These are phyloP conservation scores for Candolleomyces eurysporus DNA, from an alignment of 768 basidiomycete species.

Conservation along the genomic window DNA sequence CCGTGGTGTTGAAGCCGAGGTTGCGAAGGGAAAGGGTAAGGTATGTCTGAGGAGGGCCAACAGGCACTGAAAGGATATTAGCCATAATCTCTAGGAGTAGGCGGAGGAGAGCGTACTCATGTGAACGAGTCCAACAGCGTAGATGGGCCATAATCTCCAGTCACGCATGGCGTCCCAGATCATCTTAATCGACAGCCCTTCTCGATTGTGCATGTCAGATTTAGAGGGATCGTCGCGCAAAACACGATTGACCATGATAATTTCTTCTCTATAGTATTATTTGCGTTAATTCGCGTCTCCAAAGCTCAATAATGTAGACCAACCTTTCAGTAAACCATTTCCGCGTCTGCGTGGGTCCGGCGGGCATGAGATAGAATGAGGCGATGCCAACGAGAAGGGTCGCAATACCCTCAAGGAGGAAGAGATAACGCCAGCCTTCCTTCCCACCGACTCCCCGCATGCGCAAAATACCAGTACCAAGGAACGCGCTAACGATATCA, in stretches of 20 bases:
- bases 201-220: conserved; percentile 70
- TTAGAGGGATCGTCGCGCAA: conserved; percentile 66
- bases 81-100: background rate
- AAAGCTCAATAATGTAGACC: background rate
- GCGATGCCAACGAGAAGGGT: conserved; percentile 50
- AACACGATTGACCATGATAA: conserved; percentile 62
- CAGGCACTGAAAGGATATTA: conserved; percentile 41
- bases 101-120: conserved; percentile 39
- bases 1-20: conserved; percentile 61
- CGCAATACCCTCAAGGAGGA: conserved; percentile 51
- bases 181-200: conserved; percentile 50
- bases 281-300: background rate
- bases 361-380: conserved; percentile 58
- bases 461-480: conserved; percentile 60
- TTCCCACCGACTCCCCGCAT: conserved; percentile 51
- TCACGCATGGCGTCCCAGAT: conserved; percentile 53
- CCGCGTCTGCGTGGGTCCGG: conserved; percentile 64
- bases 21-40: conserved; percentile 61
- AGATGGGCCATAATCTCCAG: conserved; percentile 67
- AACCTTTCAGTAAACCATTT: conserved; percentile 66
- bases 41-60: conserved; percentile 58
- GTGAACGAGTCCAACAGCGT: conserved; percentile 52
- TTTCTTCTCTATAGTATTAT: conserved; percentile 46
- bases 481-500: conserved; percentile 56
- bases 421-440: conserved; percentile 60